These are phyloP conservation scores for Vaccinium corymbosum DNA, from an alignment of 148 eudicot genomes.

Conservation along the genomic window DNA sequence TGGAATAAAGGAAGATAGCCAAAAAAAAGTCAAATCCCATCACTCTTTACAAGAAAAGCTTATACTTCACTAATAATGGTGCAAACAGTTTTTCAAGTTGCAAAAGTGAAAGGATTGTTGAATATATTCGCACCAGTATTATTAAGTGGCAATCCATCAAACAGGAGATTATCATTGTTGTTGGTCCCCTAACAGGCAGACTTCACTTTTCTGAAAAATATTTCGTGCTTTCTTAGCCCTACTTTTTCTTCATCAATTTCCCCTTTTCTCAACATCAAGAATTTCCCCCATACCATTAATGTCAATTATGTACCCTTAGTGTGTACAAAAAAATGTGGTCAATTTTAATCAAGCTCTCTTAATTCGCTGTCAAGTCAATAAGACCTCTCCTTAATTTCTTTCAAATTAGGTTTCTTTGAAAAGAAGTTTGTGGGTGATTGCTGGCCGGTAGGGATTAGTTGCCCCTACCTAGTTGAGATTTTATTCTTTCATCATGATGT, in stretches of 20 bases:
- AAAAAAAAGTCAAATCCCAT: conserved; percentile 38
- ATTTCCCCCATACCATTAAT: not conserved
- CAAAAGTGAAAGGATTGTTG: conserved; percentile 26
- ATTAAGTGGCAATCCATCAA: conserved; percentile 26
- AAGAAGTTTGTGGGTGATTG: not conserved
- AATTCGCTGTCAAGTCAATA: not conserved
- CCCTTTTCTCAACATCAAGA: conserved; percentile 10
- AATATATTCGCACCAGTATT: not conserved
- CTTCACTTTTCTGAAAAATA: conserved; percentile 10
- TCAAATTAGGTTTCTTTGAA: not conserved
- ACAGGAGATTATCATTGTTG: conserved; percentile 10
- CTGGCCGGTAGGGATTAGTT: not conserved
- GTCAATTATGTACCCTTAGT: conserved; percentile 11
- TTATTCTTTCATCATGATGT: no score
- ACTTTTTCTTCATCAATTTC: conserved; percentile 14
- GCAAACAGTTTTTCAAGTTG: conserved; percentile 26
- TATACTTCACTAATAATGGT: conserved; percentile 21
- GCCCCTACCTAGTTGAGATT: no score
- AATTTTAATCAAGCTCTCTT: not conserved
- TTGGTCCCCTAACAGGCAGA: conserved; percentile 28
- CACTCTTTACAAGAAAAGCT: conserved; percentile 25
- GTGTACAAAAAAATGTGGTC: conserved; percentile 1
- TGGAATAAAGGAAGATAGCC: not conserved
- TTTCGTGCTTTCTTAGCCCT: not conserved
- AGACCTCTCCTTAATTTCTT: not conserved